Conservation (phyloP, 768 basidiomycete genomes). For the Auriscalpium orientale region DNA sequence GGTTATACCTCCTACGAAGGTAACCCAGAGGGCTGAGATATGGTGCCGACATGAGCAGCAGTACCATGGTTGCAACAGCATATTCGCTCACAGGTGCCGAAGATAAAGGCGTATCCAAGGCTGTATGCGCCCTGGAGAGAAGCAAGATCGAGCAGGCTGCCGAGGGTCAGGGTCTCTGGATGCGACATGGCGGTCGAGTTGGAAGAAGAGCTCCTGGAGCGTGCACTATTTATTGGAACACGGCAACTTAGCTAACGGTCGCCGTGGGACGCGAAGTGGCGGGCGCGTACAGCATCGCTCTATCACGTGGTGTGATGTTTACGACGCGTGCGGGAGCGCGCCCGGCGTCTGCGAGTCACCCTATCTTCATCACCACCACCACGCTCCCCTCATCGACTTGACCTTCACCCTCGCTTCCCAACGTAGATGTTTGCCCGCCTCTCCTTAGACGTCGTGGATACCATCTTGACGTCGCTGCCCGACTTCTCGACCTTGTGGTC, state of each 20-base stretch:
- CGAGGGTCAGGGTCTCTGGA: slow-evolving; percentile 9
- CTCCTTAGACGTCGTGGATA: neutral
- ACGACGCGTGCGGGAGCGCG: neutral
- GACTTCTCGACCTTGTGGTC: neutral
- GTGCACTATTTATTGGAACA: too few relatives aligned
- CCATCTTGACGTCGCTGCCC: neutral
- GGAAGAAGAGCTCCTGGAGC: neutral
- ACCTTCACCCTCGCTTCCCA: too few relatives aligned
- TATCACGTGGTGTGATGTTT: neutral
- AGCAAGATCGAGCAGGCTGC: slow-evolving; percentile 16
- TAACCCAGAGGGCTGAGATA: slow-evolving; percentile 43
- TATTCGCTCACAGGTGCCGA: slow-evolving; percentile 57
- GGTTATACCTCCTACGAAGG: slow-evolving; percentile 54
- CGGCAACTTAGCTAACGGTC: too few relatives aligned
- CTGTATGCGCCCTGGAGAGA: slow-evolving; percentile 35
- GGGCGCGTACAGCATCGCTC: too few relatives aligned
- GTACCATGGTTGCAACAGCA: neutral
- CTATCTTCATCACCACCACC: neutral
- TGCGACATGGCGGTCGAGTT: slow-evolving; percentile 10
- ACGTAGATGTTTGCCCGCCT: neutral
- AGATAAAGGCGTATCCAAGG: slow-evolving; percentile 53
- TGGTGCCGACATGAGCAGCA: neutral
- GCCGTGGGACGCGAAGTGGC: too few relatives aligned
- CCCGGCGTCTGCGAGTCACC: neutral
- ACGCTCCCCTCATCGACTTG: neutral